Evolutionary conservation across 345 rosid genomes (phyloP), one percentile per base, ranked within the genome.

Genomic region (Salix dunnii): DNA sequence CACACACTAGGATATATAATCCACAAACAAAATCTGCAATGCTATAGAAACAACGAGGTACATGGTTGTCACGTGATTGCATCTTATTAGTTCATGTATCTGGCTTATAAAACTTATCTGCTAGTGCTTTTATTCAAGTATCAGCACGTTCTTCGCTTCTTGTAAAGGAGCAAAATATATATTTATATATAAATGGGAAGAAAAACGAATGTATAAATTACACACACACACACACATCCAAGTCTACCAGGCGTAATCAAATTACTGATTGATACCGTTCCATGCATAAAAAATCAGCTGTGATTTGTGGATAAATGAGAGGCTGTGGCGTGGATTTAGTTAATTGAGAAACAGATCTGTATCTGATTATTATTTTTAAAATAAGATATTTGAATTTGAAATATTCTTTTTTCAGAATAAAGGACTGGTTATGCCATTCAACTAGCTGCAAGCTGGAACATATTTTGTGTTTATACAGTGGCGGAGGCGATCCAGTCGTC

Each of bases 401-500:
- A 40, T 35, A 35, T 35, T 35, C 38, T 7, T 28, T 28, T 28
- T 28, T 28, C 30, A 28, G 30, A 28, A 28, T 1, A 35, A 35
- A 35, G 38, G 38, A 21, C 60, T 20, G 60, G n/a, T 2, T 51
- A 53, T n/a, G 7, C 60, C 60, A 20, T 0, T n/a, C 10, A 20
- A n/a, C 7, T 53, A n/a, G 60, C 60, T 53, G 21, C 25, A 20
- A 21, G 25, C 60, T 53, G 21, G 60, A 2, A 21, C 58, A 6
- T 73, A 65, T 21, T n/a, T 2, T 42, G 35, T 12, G 16, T 36
- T 3, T 40, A 46, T 36, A 38, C 10, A 33, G 14, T 7, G 35
- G 65, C 73, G 68, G 79, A 77, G 73, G 87, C 72, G 83, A 68
- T 82, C 31, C 38, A 69, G 68, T 63, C 30, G 72, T 66, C 65